Evolutionary conservation across 2,329 filamentous ascomycete genomes (phyloP), one percentile per base, ranked within the genome.

Genomic region (Didymella exigua): DNA sequence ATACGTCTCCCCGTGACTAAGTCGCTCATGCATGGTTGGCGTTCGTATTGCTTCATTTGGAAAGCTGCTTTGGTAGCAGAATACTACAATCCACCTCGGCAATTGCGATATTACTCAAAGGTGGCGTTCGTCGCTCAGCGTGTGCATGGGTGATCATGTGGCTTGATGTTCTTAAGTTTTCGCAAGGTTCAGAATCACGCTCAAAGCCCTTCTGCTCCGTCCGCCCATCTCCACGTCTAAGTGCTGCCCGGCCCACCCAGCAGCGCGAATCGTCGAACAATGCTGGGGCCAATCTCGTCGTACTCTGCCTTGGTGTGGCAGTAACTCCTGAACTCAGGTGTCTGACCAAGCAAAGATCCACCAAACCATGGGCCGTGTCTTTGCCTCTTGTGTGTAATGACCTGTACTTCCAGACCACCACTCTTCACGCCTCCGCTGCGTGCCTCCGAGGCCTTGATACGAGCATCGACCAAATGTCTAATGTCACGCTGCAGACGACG

Each of bases 281-380:
- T 97, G 75, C 91, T 93, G 14, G 93, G 93, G 16, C 95, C 93
- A 74, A 96, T 93, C 81, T 97, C 93, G 77, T 97, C 90, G 75
- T 97, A 97, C 60, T 77, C 74, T 8, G 75, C 75, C 73, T 81
- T 82, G 16, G 79, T 99, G 78, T 99, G 96, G 81, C 95, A 99
- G 80, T 98, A 99, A 73, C 92, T 97, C 75, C 91, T 87, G 84
- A 99, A 99, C 78, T 99, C 96, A 4, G 96, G 93, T 6, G 95
- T 99, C 81, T 98, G 93, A 50, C 93, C 96, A 58, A 99, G 82
- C 78, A 99, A 82, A 79, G 91, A 96, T 67, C 95, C 95, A 76
- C 95, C 95, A 74, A 99, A 99, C 95, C 95, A 99, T 27, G 95
- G 95, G 16, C 95, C 95, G 75, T 99, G 93, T 72, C 93, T 84